Evolutionary conservation across 2,329 filamentous ascomycete genomes (phyloP), one percentile per base, ranked within the genome.

Genomic region (Botrytis tulipae): DNA sequence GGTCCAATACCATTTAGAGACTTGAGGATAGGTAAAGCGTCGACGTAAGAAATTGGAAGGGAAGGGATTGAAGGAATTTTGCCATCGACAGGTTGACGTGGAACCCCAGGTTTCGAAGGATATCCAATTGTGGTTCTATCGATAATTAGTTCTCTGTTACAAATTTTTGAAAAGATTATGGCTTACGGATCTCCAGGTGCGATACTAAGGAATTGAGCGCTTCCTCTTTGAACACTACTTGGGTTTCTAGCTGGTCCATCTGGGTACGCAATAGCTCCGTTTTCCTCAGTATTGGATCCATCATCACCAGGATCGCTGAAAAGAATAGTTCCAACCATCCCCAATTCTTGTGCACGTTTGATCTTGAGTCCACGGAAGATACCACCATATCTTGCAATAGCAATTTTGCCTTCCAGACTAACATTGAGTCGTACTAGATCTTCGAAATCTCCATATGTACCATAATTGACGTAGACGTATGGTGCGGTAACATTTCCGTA

Each of bases 241-340:
- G 94, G 93, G 78, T 98, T 90, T 74, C 95, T 88, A 0, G 94
- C 95, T 22, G 95, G 94, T 0, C 96, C 95, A 22, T 94, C 85
- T 0, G 95, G 95, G 80, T 98, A 98, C 0, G 89, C 82, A 69
- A 91, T 87, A 79, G 92, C 88, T 0, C 95, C 95, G 78, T 97
- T 94, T 80, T 90, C 89, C 76, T 95, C 93, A 0, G 93, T 97
- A 22, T 93, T 86, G 12, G 91, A 86, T 29, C 93, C 93, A 83
- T 98, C 95, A 79, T 97, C 93, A 61, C 95, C 94, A 1, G 95
- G 95, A 81, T 98, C 95, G 62, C 87, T 91, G 83, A 95, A 98
- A 66, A 98, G 88, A 67, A 98, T 84, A 20, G 89, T 87, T n/a
- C 94, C 95, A 62, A 96, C 85, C 89, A 96, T 95, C 51, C 95